Conservation (phyloP, 2,329 filamentous ascomycete species). For the Aureobasidium leucospermi region DNA sequence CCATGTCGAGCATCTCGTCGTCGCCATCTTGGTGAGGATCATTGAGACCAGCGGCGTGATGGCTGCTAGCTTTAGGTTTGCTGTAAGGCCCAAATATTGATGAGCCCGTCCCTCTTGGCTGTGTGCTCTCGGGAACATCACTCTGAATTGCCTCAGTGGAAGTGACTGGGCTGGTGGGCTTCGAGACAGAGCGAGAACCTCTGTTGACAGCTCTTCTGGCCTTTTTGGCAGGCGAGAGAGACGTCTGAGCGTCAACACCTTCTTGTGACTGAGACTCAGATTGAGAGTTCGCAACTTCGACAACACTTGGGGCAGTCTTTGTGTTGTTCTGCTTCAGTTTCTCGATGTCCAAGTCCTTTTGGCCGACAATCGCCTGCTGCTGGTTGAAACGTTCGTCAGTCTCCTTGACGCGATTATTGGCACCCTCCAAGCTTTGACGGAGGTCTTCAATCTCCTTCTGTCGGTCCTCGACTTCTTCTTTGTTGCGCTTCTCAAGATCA, state of each 20-base stretch:
- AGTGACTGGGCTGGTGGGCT: background rate
- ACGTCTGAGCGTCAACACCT: background rate
- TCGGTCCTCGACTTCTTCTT: background rate
- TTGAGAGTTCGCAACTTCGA: background rate
- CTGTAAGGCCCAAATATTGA: background rate
- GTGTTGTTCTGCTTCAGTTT: background rate
- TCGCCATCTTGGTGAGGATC: background rate
- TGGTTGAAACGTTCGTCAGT: background rate
- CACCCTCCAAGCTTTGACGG: background rate
- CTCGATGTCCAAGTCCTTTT: background rate
- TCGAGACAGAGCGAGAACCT: background rate
- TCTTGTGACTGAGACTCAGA: background rate
- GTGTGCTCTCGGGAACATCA: background rate
- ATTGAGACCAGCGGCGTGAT: background rate
- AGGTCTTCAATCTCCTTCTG: background rate
- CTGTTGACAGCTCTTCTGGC: constrained; percentile 4
- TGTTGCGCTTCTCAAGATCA: background rate
- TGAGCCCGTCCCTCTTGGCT: background rate
- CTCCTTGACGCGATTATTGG: background rate
- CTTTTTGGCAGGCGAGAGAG: background rate
- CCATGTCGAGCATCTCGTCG: constrained; percentile 8
- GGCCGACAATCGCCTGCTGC: background rate
- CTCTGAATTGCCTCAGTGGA: background rate
- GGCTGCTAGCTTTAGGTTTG: background rate
- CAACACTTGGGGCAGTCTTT: background rate